Percentiles rank a stretch among this genome's conserved stretches.
Evolutionary conservation across 768 basidiomycete genomes (phyloP).

Genomic region (Boletellus emodensis): DNA sequence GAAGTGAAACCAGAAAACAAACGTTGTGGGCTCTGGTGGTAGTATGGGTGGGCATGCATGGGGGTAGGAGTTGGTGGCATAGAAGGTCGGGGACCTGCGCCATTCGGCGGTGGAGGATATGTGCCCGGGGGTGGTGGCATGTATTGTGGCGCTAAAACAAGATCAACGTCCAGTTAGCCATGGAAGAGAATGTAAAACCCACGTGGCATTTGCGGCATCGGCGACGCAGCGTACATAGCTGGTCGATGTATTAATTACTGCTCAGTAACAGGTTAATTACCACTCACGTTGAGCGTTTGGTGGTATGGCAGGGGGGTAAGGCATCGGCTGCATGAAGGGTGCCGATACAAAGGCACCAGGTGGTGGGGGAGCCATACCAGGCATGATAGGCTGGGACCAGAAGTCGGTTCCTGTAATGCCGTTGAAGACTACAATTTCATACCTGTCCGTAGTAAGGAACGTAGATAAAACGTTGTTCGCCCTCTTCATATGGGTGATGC

Average conservation of each 20-base stretch:
- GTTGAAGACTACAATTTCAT: background rate
- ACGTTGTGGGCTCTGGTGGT: slow-evolving; percentile 89
- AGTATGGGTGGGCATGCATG: slow-evolving; percentile 81
- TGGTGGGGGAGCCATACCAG: slow-evolving; percentile 77
- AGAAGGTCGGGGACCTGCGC: slow-evolving; percentile 73
- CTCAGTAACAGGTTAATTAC: background rate
- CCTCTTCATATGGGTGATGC: slow-evolving; percentile 78
- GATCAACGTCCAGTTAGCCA: slow-evolving; percentile 1
- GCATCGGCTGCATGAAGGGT: slow-evolving; percentile 84
- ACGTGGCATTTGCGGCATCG: slow-evolving; percentile 89
- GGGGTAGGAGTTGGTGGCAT: slow-evolving; percentile 93
- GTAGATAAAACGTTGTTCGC: slow-evolving; percentile 67
- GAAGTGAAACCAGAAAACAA: slow-evolving; percentile 26
- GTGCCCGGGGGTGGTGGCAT: slow-evolving; percentile 77
- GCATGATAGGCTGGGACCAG: slow-evolving; percentile 67
- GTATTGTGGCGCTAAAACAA: slow-evolving; percentile 58
- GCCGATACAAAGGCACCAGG: slow-evolving; percentile 76
- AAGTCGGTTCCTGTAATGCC: slow-evolving; percentile 3
- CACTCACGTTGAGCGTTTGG: slow-evolving; percentile 58
- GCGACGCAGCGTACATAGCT: slow-evolving; percentile 81
- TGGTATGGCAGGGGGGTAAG: slow-evolving; percentile 74
- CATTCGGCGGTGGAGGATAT: slow-evolving; percentile 76
- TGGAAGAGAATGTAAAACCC: slow-evolving; percentile 30
- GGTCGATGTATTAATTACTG: slow-evolving; percentile 10
- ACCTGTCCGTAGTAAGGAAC: slow-evolving; percentile 82